Conservation (phyloP, 352 stramenopile genomes). For the Phytophthora constricta region DNA sequence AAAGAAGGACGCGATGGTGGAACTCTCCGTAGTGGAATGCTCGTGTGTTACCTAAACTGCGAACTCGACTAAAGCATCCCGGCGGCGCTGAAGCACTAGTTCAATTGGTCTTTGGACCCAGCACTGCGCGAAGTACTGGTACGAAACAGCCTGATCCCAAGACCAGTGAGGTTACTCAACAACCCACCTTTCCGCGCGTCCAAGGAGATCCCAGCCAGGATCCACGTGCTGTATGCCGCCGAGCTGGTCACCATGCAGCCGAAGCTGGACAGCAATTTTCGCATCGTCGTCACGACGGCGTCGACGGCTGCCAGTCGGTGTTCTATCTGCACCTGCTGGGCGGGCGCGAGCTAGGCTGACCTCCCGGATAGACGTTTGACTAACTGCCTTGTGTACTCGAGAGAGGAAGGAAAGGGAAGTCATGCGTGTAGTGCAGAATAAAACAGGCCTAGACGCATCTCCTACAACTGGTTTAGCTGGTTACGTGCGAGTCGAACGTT, state of each 20-base stretch:
- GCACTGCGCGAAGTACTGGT: slow-evolving; percentile 86
- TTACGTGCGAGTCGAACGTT: neutral
- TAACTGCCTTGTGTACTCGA: neutral
- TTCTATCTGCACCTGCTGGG: slow-evolving; percentile 95
- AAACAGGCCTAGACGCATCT: neutral
- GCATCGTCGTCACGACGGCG: slow-evolving; percentile 97
- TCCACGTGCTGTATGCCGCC: slow-evolving; percentile 92
- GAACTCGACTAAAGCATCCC: slow-evolving; percentile 88
- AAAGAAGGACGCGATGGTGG: slow-evolving; percentile 94
- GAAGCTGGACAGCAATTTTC: slow-evolving; percentile 90
- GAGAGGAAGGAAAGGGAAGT: neutral
- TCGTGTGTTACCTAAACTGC: slow-evolving; percentile 84
- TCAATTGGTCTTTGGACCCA: slow-evolving; percentile 96
- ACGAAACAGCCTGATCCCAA: slow-evolving; percentile 90
- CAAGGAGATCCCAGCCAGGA: too few relatives aligned
- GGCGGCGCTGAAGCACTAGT: slow-evolving; percentile 90
- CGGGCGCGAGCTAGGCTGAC: slow-evolving; percentile 94
- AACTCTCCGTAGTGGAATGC: slow-evolving; percentile 74
- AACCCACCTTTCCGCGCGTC: slow-evolving; percentile 89
- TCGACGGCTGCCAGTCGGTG: slow-evolving; percentile 90
- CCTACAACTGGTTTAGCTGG: neutral
- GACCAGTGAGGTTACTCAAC: slow-evolving; percentile 94
- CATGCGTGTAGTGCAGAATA: neutral
- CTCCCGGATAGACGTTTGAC: slow-evolving; percentile 48
- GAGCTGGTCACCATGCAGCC: slow-evolving; percentile 94